Percentiles rank a stretch among this genome's conserved stretches.
Conservation (phyloP, 495 filamentous ascomycete species). For the Terfezia boudieri region DNA sequence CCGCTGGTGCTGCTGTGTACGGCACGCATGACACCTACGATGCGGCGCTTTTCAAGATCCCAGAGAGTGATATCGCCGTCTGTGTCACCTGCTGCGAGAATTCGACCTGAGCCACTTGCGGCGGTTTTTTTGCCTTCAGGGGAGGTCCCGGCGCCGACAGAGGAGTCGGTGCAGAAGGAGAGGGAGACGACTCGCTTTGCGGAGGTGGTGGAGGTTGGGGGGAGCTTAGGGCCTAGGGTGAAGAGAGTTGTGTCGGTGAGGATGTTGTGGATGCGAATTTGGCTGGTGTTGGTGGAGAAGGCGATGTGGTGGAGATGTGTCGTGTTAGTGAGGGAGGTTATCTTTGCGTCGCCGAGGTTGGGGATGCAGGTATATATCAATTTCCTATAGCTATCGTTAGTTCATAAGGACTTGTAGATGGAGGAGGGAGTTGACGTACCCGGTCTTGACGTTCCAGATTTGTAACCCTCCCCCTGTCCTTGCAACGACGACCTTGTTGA, state of each 20-base stretch:
- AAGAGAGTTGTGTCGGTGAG: slow-evolving; percentile 48
- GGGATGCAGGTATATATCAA: slow-evolving; percentile 52
- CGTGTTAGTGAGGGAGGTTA: slow-evolving; percentile 62
- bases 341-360: slow-evolving; percentile 39
- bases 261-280: slow-evolving; percentile 59
- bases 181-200: slow-evolving; percentile 44
- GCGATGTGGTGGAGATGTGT: slow-evolving; percentile 71
- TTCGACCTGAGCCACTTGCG: slow-evolving; percentile 59
- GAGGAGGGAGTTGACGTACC: slow-evolving; percentile 15
- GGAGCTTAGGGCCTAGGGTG: slow-evolving; percentile 34
- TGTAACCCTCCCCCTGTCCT: slow-evolving; percentile 72
- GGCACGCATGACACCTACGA: slow-evolving; percentile 58
- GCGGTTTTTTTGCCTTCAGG: slow-evolving; percentile 51
- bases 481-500: slow-evolving; percentile 88
- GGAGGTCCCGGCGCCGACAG: slow-evolving; percentile 49
- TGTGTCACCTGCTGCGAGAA: slow-evolving; percentile 18
- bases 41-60: slow-evolving; percentile 72
- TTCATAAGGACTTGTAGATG: too few species aligned
- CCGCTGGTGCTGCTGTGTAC: slow-evolving; percentile 54
- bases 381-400: slow-evolving; percentile 24
- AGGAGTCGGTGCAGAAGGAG: slow-evolving; percentile 75
- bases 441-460: slow-evolving; percentile 89
- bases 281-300: slow-evolving; percentile 59
- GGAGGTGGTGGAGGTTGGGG: slow-evolving; percentile 24
- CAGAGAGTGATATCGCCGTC: slow-evolving; percentile 83